These are phyloP conservation scores for Komagataea norvegica DNA, from an alignment of 1,139 yeast species.

Conservation along the genomic window DNA sequence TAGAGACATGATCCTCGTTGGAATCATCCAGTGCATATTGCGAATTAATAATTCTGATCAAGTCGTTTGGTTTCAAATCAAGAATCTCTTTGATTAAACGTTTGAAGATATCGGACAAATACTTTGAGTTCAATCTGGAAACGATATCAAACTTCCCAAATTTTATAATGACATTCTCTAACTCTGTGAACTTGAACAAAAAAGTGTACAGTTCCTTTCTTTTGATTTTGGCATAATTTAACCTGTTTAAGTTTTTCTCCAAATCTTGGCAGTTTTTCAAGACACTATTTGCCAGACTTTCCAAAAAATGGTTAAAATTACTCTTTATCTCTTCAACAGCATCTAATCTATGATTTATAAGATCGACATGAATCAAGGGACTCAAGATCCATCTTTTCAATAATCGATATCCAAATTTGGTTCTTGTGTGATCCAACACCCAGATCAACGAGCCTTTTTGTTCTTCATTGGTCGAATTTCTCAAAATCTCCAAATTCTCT, in stretches of 20 bases:
- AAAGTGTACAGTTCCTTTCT: conserved; percentile 64
- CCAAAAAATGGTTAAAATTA: conserved; percentile 46
- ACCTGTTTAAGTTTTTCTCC: conserved; percentile 59
- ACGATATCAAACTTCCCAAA: conserved; percentile 29
- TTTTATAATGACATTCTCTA: conserved; percentile 27
- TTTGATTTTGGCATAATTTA: conserved; percentile 62
- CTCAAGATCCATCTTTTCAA: conserved; percentile 67
- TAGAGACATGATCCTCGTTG: conserved; percentile 42
- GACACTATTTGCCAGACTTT: conserved; percentile 39
- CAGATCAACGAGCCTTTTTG: conserved; percentile 68
- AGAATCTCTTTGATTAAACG: conserved; percentile 23
- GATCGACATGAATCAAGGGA: conserved; percentile 54
- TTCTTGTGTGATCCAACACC: conserved; percentile 75
- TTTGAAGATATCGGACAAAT: conserved; percentile 31
- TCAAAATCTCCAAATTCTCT: conserved; percentile 67
- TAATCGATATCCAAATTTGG: conserved; percentile 68
- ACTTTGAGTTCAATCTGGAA: conserved; percentile 26
- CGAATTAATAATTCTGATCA: conserved; percentile 52
- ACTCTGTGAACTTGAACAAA: conserved; percentile 44
- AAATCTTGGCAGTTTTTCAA: conserved; percentile 57
- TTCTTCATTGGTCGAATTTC: conserved; percentile 52
- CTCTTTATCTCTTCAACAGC: conserved; percentile 60
- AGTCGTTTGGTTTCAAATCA: conserved; percentile 24
- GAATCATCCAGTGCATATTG: conserved; percentile 51
- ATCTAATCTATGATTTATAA: conserved; percentile 54